Base-by-base conservation (phyloP, 2,329 filamentous ascomycete genomes). In the Nemania diffusa region DNA sequence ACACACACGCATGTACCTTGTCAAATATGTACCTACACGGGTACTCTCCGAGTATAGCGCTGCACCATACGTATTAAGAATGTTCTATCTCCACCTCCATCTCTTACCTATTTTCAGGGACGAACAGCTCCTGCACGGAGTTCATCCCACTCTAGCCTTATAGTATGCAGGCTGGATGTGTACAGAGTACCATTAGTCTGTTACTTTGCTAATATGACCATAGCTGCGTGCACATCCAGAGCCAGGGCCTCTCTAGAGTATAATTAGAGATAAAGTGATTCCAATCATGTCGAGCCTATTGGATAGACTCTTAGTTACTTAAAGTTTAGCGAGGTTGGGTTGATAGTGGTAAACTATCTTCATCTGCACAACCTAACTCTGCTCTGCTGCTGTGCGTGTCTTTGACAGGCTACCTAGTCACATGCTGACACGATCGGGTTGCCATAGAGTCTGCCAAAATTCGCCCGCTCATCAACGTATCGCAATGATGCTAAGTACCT, bases 291-390 rank as follows among this genome's bases (percentile, higher is more conserved):
- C n/a, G n/a, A n/a, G n/a, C n/a, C n/a, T n/a, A n/a, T n/a, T n/a
- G n/a, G n/a, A n/a, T n/a, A n/a, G n/a, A n/a, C n/a, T n/a, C n/a
- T n/a, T 15, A 13, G 4, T 40, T 40, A 5, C 37, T 40, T 17
- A 11, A 15, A 40, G 37, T 40, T 11, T 20, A 27, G 44, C 2
- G 44, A 50, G 6, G 46, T 50, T 27, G 20, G 13, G 32, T 51
- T 51, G 13, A 22, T 15, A 40, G 57, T 59, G 20, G 24, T 13
- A 20, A 59, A n/a, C 2, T 9, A 22, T 40, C 34, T 34, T 44
- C 20, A 34, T 61, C 51, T 61, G 58, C 37, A 24, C 44, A 46
- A 46, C 34, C 46, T 22, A 46, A 61, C 57, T 40, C 32, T 59
- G 51, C 17, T 20, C n/a, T 13, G 15, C n/a, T 46, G 20, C 17